Evolutionary conservation across 768 basidiomycete species (phyloP).

Genomic region (Tulasnella sp.): DNA sequence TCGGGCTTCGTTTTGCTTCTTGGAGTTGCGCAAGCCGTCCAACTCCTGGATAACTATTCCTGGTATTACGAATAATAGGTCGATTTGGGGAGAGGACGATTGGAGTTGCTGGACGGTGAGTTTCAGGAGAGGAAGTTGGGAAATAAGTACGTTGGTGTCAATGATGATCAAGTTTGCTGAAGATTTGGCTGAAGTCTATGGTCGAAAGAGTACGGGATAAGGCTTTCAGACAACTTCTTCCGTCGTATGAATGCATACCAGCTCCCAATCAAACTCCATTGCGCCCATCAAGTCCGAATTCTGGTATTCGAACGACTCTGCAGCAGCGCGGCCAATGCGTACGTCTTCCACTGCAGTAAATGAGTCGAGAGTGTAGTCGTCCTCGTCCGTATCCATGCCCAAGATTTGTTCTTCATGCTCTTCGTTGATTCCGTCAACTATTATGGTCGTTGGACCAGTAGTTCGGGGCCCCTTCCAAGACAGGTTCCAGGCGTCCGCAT

Average conservation of each 20-base stretch:
- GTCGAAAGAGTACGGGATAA: not conserved
- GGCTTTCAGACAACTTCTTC: not conserved
- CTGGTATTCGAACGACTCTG: not conserved
- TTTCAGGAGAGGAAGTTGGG: constrained; percentile 59
- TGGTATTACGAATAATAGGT: constrained; percentile 64
- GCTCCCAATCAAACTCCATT: constrained; percentile 17
- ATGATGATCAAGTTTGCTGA: not conserved
- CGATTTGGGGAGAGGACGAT: constrained; percentile 33
- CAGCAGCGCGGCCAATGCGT: not conserved
- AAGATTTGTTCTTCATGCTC: constrained; percentile 7
- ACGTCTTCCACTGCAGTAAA: not conserved
- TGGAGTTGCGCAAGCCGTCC: constrained; percentile 43
- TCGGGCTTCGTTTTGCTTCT: constrained; percentile 39
- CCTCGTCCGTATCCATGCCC: constrained; percentile 18
- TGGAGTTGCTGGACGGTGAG: constrained; percentile 54
- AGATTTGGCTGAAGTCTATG: not conserved
- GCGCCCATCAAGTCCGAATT: constrained; percentile 19
- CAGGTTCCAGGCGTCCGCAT: constrained; percentile 22
- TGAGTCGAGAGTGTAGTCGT: constrained; percentile 10
- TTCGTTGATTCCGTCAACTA: constrained; percentile 22
- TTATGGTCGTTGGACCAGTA: constrained; percentile 13
- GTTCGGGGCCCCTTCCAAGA: not conserved
- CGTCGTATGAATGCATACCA: not conserved
- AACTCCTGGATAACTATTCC: constrained; percentile 73
- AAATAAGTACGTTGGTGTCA: constrained; percentile 76